Evolutionary conservation across 169 alveolate genomes (phyloP), one percentile per base, ranked within the genome.

Genomic region (Amoebophrya sp.): DNA sequence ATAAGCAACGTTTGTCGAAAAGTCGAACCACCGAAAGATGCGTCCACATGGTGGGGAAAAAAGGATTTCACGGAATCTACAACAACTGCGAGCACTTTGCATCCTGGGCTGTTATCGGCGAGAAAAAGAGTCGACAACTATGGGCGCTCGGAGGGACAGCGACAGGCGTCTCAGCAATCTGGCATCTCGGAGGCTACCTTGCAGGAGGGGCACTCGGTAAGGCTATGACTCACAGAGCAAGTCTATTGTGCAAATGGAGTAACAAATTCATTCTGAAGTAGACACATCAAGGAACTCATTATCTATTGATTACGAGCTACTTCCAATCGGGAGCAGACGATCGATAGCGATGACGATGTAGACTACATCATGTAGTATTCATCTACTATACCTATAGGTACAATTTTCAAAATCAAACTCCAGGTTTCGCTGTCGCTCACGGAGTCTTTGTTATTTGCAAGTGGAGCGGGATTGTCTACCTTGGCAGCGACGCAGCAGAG

Each of bases 51-150:
- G 83, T 65, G 83, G 83, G 83, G 2, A 65, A 65, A 36, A 6
- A 65, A 6, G 83, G 83, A 1, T 65, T 65, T 18, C 83, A 65
- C 83, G 83, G 83, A 1, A 26, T 65, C 38, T 65, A 65, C 83
- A 65, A 65, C 83, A 65, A 65, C 83, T 65, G 83, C 83, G 83
- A 65, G 83, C 83, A 65, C 26, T 65, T 65, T 26, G 83, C 83
- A 36, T 12, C 36, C 83, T 65, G 83, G 83, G 83, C 83, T 10
- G 83, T 65, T 29, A 65, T 65, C 83, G 83, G 83, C 38, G 83
- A 65, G 83, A 65, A 65, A 36, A 65, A 65, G n/a, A 26, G 39
- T 26, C 2, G 83, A 6, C 83, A 65, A 18, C 83, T 65, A 10
- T 65, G 83, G 83, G 83, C 83, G 33, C n/a, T 65, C 38, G 83